Evolutionary conservation across 139 green algal species (phyloP).

Genomic region (Chlamydomonas applanata): DNA sequence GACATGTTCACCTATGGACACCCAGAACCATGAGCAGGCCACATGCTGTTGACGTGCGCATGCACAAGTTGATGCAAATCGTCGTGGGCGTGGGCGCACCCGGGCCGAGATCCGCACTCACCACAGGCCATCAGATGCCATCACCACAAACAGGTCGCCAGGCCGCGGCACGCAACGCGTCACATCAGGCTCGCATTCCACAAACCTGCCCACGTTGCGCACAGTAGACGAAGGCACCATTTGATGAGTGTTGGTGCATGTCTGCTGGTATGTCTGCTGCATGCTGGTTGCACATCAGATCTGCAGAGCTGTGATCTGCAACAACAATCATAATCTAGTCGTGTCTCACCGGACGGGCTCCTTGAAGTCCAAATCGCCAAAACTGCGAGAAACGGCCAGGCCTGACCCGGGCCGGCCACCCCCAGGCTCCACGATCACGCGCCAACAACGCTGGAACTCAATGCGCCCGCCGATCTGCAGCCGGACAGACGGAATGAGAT

Average conservation of each 20-base stretch:
- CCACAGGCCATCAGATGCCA: conserved; percentile 32
- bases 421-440: conserved; percentile 68
- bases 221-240: too few species aligned
- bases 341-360: conserved; percentile 37
- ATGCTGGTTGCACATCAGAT: too few species aligned
- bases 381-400: conserved; percentile 63
- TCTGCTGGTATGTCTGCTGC: too few species aligned
- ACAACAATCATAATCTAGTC: background rate
- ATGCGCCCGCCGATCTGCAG: conserved; percentile 43
- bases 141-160: conserved; percentile 26
- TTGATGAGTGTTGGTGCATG: too few species aligned
- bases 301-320: too few species aligned
- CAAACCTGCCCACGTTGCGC: too few species aligned
- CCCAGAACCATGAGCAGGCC: too few species aligned
- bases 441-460: conserved; percentile 72
- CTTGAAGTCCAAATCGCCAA: conserved; percentile 78
- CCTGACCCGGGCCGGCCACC: conserved; percentile 56
- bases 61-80: too few species aligned
- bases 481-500: background rate
- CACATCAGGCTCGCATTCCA: conserved; percentile 63
- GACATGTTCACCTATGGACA: too few species aligned
- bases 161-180: conserved; percentile 10
- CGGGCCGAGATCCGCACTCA: conserved; percentile 29
- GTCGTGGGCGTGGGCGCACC: background rate
- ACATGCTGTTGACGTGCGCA: too few species aligned